Evolutionary conservation across 148 eudicot genomes (phyloP).

Genomic region (Arctostaphylos glauca): DNA sequence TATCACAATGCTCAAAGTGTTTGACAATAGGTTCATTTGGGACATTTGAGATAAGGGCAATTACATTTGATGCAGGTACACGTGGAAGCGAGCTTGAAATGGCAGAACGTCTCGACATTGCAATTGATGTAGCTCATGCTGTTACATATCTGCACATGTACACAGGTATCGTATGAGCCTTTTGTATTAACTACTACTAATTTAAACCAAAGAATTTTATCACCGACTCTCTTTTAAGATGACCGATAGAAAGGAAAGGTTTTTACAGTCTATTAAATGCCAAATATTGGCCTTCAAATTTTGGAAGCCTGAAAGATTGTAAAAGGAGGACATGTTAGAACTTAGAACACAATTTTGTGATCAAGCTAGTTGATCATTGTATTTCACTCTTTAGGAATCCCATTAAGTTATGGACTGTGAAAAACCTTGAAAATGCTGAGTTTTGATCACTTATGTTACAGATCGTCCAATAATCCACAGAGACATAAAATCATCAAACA

Average conservation of each 20-base stretch:
- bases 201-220: not conserved
- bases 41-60: not conserved
- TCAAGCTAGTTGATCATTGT: not conserved
- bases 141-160: constrained; percentile 68
- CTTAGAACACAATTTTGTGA: not conserved
- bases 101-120: constrained; percentile 64
- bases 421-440: constrained; percentile 13
- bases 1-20: not conserved
- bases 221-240: not conserved
- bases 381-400: not conserved
- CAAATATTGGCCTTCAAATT: not conserved
- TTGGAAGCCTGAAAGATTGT: not conserved
- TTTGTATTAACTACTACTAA: not conserved
- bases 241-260: not conserved
- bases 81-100: constrained; percentile 48
- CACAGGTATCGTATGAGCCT: constrained; percentile 39
- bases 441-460: constrained; percentile 37
- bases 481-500: constrained; percentile 77
- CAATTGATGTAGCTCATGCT: constrained; percentile 83
- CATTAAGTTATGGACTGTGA: not conserved
- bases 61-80: constrained; percentile 38
- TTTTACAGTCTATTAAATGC: not conserved
- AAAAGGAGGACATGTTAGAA: not conserved
- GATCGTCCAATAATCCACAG: constrained; percentile 88
- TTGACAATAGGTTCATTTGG: not conserved